Conservation (phyloP, 2,329 filamentous ascomycete species). For the Juglanconis juglandina region DNA sequence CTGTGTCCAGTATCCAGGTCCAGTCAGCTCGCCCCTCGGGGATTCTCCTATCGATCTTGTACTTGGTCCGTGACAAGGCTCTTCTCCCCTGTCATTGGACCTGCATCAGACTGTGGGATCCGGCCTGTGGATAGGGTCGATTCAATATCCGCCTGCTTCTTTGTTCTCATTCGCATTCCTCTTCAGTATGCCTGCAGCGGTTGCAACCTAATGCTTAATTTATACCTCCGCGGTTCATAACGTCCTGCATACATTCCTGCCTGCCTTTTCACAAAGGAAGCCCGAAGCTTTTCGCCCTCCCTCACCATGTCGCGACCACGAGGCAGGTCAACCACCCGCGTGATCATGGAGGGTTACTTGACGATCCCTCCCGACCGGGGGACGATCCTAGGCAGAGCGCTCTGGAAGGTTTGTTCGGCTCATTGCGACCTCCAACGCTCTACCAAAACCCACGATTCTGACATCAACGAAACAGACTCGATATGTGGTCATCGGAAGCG, state of each 20-base stretch:
- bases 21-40: too few species aligned
- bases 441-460: not conserved
- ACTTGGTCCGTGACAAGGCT: not conserved
- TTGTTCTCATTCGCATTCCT: not conserved
- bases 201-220: not conserved
- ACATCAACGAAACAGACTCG: conserved; percentile 42
- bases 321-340: conserved; percentile 7
- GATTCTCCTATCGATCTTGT: not conserved
- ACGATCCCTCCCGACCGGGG: conserved; percentile 49
- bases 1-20: not conserved
- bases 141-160: not conserved
- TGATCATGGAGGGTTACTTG: conserved; percentile 47
- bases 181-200: not conserved
- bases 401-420: conserved; percentile 47
- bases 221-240: not conserved
- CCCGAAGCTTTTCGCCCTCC: not conserved
- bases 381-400: conserved; percentile 47
- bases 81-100: conserved; percentile 2
- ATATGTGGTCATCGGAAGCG: conserved; percentile 54
- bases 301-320: conserved; percentile 2
- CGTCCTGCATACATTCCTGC: not conserved
- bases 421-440: not conserved
- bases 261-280: not conserved
- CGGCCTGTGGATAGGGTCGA: not conserved
- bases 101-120: not conserved